These are phyloP conservation scores for Phytomonas sp. DNA, from an alignment of 208 protist genomes.

Conservation along the genomic window DNA sequence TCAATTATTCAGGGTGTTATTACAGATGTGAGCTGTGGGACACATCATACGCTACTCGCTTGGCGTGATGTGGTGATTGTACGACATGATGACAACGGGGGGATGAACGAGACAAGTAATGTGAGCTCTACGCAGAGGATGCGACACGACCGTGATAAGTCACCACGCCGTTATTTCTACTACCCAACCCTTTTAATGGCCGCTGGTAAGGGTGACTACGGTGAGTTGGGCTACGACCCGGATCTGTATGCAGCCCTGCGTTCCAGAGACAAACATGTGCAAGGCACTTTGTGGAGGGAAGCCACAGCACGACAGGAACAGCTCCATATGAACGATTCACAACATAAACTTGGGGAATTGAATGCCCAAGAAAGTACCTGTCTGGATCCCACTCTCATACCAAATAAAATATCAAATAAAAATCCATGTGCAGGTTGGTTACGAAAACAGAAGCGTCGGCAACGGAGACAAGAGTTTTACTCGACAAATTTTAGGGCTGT, in stretches of 20 bases:
- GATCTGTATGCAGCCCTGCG: constrained; percentile 34
- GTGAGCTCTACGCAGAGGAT: neutral
- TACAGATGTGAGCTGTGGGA: constrained; percentile 76
- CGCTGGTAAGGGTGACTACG: constrained; percentile 76
- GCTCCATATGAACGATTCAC: neutral
- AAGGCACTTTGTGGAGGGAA: neutral
- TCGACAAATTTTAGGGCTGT: constrained; percentile 11
- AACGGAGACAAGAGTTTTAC: constrained; percentile 16
- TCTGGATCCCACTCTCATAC: neutral
- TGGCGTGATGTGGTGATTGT: constrained; percentile 29
- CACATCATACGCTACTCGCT: constrained; percentile 72
- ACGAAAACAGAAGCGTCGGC: constrained; percentile 18
- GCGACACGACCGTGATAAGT: neutral
- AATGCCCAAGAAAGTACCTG: constrained; percentile 2
- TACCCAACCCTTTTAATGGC: constrained; percentile 48
- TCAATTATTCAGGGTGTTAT: constrained; percentile 29
- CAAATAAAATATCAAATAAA: neutral
- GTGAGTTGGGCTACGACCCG: constrained; percentile 77
- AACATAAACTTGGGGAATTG: neutral
- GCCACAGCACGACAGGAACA: neutral
- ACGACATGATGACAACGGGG: neutral
- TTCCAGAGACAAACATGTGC: constrained; percentile 29
- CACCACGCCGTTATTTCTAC: constrained; percentile 12
- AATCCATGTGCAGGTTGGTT: constrained; percentile 13
- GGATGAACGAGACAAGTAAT: neutral